These are phyloP conservation scores for Trichophyton equinum DNA, from an alignment of 2,329 filamentous ascomycete species.

Conservation along the genomic window DNA sequence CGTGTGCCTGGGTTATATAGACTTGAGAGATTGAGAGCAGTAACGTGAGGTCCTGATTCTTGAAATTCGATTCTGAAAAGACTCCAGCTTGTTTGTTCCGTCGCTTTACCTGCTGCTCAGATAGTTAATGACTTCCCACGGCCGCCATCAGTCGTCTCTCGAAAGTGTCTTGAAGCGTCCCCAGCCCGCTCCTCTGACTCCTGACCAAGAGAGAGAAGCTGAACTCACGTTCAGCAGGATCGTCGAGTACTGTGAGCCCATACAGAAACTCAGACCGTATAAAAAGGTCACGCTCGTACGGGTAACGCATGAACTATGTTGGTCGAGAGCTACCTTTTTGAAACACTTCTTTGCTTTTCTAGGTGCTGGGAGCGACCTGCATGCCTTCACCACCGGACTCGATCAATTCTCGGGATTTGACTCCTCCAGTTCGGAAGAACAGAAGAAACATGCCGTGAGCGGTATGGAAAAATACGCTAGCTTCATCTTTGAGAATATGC, in stretches of 20 bases:
- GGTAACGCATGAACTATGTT: constrained; percentile 14
- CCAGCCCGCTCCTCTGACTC: constrained; percentile 2
- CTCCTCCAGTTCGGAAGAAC: background rate
- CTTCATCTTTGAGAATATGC: constrained; percentile 14
- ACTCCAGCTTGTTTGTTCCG: too few species aligned
- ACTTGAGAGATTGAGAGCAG: too few species aligned
- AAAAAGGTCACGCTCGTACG: constrained; percentile 16
- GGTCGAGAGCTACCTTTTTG: constrained; percentile 11
- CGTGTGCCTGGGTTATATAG: too few species aligned
- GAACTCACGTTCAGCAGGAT: constrained; percentile 10
- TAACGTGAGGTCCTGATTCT: too few species aligned
- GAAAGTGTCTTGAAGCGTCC: constrained; percentile 9
- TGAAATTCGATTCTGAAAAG: too few species aligned
- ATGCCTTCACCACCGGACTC: constrained; percentile 6
- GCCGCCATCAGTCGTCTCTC: constrained; percentile 10
- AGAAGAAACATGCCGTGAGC: constrained; percentile 7
- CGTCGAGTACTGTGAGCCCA: constrained; percentile 14
- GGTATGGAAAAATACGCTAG: constrained; percentile 12
- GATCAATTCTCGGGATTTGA: constrained; percentile 8
- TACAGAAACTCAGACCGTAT: constrained; percentile 14
- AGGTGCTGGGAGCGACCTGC: constrained; percentile 2
- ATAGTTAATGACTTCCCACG: too few species aligned
- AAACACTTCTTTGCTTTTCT: constrained; percentile 10
- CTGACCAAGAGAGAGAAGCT: constrained; percentile 9
- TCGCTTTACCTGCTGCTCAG: too few species aligned